These are phyloP conservation scores for Colletotrichum sp. DNA, from an alignment of 2,329 filamentous ascomycete species.

Conservation along the genomic window DNA sequence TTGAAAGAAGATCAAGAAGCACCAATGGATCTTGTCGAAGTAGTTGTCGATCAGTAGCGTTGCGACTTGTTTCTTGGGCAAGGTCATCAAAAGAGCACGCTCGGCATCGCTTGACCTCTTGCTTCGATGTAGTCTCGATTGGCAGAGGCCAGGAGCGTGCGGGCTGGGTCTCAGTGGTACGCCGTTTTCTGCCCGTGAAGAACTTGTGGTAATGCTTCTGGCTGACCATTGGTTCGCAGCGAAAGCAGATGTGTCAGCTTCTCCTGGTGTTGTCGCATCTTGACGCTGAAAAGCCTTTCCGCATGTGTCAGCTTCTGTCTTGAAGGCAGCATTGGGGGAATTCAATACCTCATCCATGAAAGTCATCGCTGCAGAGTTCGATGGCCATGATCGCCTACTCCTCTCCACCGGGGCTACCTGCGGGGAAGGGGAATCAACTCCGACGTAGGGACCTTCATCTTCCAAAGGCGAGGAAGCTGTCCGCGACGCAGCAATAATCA, in stretches of 20 bases:
- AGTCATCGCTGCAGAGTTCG: neutral
- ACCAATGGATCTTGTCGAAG: conserved; percentile 44
- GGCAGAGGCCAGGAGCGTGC: neutral
- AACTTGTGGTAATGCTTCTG: neutral
- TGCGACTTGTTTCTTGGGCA: neutral
- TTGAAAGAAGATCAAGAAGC: conserved; percentile 41
- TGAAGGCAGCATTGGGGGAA: fast-evolving
- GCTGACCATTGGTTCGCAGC: neutral
- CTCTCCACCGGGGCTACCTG: neutral
- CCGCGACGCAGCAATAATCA: neutral
- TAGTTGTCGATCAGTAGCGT: conserved; percentile 34
- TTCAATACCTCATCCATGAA: neutral
- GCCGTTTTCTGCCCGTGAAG: neutral
- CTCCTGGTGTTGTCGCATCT: neutral
- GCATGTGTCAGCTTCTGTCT: neutral
- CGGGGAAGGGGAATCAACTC: neutral
- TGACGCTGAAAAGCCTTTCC: neutral
- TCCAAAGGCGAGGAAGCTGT: neutral
- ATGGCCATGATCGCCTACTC: neutral
- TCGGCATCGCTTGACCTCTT: neutral
- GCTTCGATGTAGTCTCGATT: neutral
- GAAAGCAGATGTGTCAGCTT: neutral
- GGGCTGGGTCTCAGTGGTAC: neutral
- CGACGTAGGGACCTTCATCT: neutral
- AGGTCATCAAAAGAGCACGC: neutral